phyloP scores from a whole-genome alignment of 176 grass and related monocot species.

The Juncus inflexus region DNA sequence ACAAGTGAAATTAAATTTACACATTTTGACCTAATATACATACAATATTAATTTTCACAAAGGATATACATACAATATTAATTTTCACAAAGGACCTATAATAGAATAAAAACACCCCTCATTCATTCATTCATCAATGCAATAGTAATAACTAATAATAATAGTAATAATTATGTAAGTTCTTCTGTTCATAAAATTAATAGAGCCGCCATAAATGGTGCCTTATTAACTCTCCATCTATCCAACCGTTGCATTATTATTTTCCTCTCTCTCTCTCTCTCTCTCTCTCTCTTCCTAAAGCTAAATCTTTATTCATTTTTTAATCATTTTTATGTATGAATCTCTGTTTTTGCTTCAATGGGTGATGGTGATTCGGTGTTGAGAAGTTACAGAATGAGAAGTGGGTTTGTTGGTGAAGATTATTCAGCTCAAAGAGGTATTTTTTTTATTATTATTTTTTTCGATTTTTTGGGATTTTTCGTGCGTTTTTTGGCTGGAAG shows the following conservation, averaged over 20 bases:
- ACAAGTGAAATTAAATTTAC: too few species aligned
- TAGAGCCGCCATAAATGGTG: slow-evolving; percentile 4
- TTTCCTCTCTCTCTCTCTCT: not conserved
- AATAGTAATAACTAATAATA: not conserved
- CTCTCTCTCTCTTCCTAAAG: not conserved
- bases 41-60: not conserved
- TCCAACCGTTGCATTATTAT: slow-evolving; percentile 13
- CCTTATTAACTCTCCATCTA: slow-evolving; percentile 9
- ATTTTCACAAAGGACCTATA: not conserved
- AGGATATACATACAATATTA: not conserved
- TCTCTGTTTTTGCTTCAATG: not conserved
- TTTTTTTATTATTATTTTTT: slow-evolving; percentile 1
- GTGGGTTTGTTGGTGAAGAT: slow-evolving; percentile 13
- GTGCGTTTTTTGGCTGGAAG: not conserved
- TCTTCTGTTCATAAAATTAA: not conserved
- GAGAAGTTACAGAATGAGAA: slow-evolving; percentile 4
- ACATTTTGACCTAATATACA: too few species aligned
- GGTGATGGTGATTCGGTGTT: slow-evolving; percentile 17
- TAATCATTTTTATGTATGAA: not conserved
- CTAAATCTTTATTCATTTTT: not conserved
- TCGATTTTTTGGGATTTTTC: slow-evolving; percentile 4
- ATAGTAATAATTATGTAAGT: not conserved
- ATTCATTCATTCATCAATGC: not conserved
- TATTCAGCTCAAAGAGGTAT: slow-evolving; percentile 5
- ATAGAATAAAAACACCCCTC: too few species aligned